Evolutionary conservation across 1,139 yeast genomes (phyloP), one percentile per base, ranked within the genome.

Genomic region (Geotrichum cucujoidarum): DNA sequence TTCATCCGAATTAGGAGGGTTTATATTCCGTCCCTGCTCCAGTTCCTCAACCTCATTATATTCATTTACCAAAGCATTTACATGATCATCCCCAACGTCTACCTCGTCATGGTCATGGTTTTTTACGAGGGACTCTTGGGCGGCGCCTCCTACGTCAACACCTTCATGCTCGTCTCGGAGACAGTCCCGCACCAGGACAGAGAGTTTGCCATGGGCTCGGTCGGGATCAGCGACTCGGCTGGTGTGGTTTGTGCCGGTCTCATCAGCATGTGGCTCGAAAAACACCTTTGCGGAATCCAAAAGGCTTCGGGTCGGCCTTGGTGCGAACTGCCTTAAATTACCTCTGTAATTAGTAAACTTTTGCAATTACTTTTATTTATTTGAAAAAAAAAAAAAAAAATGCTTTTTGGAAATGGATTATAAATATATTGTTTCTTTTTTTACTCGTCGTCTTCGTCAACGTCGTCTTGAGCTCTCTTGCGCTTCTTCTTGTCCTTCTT

Each of bases 171-270:
- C 14, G 92, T 89, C 0, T 75, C 85, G 41, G 95, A 88, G 54
- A 73, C 77, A 1, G 74, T 80, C 0, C 68, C 77, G 0, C 62
- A 69, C 14, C 57, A 68, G 0, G 77, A 80, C 50, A 72, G 95
- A 47, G 97, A 92, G 61, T 89, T 90, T 62, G 81, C 94, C 5
- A 77, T 92, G 77, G 97, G 97, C 1, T 79, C 95, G n/a, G 95
- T 89, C 0, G 89, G 95, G 0, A 79, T 90, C 52, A 87, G 96
- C 54, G 97, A 92, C 63, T 83, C 95, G 13, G 79, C 85, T 20
- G 97, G 97, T 0, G 80, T 90, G 27, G 85, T 88, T 3, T 40
- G 84, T 1, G 95, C 97, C 1, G 97, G 95, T 0, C 61, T 80
- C 13, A 63, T 87, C 4, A 89, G 88, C 38, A 71, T 85, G 69